Evolutionary conservation across 2,329 filamentous ascomycete species (phyloP), one percentile per base, ranked within the genome.

Genomic region (Sarocladium oryzae): DNA sequence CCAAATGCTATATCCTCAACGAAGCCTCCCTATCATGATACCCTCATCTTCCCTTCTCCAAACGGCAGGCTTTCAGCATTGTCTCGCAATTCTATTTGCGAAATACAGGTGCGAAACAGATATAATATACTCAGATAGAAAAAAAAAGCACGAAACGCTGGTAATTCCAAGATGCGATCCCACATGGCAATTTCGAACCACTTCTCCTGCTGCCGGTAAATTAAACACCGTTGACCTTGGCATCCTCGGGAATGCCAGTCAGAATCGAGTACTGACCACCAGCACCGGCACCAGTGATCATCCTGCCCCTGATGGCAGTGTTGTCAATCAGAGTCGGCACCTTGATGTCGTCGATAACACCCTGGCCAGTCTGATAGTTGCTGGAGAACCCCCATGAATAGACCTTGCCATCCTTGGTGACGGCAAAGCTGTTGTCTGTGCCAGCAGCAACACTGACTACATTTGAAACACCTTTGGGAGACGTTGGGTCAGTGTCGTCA

Each of bases 251-350:
- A 54, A 63, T 63, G 50, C 77, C 76, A 9, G 76, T 74, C n/a
- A 88, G 60, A 21, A 88, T 69, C 1, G 84, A 86, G 66, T 82
- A 96, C 63, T 96, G 91, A 4, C 90, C 90, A 57, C 92, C 91
- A n/a, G 86, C 86, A 38, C 88, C 88, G n/a, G 87, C 88, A 69
- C 78, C 89, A 30, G 83, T 76, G 38, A 96, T 76, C 66, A 84
- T 82, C 69, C 86, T 84, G 37, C 81, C 88, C 26, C 83, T 78
- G 24, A 93, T 80, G 37, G 89, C 90, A 11, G 84, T 87, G 71
- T 96, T 96, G 61, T 95, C 87, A 52, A 96, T 88, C 46, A 85
- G 61, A 0, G 86, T 93, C 0, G 91, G 89, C 21, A 80, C 76
- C 58, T 85, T 78, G 26, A 96, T 78, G 59, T 96, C 89, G 48